Conservation (phyloP, 495 filamentous ascomycete species). For the Neurospora sp. region DNA sequence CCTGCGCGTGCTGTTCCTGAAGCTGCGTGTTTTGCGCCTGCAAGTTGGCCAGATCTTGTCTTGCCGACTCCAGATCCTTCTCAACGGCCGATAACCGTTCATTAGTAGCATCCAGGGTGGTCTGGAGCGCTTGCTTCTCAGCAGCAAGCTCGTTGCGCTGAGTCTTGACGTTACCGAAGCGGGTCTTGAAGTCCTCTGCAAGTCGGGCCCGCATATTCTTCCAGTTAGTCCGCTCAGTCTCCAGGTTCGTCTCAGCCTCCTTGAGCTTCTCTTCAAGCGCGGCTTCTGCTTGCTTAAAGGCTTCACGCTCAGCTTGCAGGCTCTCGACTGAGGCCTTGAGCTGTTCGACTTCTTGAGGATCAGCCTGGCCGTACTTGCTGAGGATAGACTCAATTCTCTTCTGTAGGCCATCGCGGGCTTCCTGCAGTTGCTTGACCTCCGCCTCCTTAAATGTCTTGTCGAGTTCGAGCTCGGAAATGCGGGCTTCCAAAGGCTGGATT, state of each 20-base stretch:
- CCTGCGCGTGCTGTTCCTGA: conserved; percentile 14
- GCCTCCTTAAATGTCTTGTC: conserved; percentile 69
- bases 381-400: conserved; percentile 89
- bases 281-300: conserved; percentile 46
- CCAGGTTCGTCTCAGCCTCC: conserved; percentile 30
- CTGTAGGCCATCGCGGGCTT: conserved; percentile 84
- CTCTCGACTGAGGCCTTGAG: conserved; percentile 55
- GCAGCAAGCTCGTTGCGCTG: conserved; percentile 30
- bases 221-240: conserved; percentile 37
- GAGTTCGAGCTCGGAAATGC: conserved; percentile 68
- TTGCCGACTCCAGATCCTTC: conserved; percentile 27
- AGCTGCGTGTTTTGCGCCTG: conserved; percentile 27
- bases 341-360: conserved; percentile 81
- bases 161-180: conserved; percentile 28
- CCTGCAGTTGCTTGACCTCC: conserved; percentile 73
- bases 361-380: conserved; percentile 88
- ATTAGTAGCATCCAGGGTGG: conserved; percentile 21
- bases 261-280: conserved; percentile 47
- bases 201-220: conserved; percentile 28
- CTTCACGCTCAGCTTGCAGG: conserved; percentile 63
- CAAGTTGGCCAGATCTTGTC: conserved; percentile 23
- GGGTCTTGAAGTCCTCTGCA: conserved; percentile 36
- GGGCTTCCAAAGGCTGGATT: conserved; percentile 72
- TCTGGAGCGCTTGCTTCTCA: conserved; percentile 28
- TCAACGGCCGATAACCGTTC: conserved; percentile 23